phyloP scores from a whole-genome alignment of 177 flowering plant genomes.

The Vitis hybrid region DNA sequence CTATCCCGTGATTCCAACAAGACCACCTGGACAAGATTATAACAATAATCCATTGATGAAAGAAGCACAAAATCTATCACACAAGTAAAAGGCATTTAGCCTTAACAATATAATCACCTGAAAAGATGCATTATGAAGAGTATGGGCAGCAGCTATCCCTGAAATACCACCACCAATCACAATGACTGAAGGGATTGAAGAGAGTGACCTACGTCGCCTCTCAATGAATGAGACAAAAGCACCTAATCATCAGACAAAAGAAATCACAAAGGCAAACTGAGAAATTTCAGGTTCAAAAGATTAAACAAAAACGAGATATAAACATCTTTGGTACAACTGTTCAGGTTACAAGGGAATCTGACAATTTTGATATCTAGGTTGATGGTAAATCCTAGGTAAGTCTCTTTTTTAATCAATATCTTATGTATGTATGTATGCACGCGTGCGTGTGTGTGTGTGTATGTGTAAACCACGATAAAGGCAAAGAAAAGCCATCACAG shows the following conservation, averaged over 20 bases:
- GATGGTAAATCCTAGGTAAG: too few relatives aligned
- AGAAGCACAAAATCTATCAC: not conserved
- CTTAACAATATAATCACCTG: constrained; percentile 42
- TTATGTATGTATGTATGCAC: too few relatives aligned
- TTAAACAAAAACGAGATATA: too few relatives aligned
- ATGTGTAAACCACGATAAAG: too few relatives aligned
- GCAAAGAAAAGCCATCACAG: too few relatives aligned
- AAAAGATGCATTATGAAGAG: constrained; percentile 64
- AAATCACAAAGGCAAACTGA: constrained; percentile 6
- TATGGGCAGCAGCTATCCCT: constrained; percentile 83
- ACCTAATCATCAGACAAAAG: constrained; percentile 29
- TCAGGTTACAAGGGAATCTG: too few relatives aligned
- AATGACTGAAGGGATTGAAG: constrained; percentile 83
- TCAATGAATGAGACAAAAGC: constrained; percentile 36
- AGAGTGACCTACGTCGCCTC: constrained; percentile 35
- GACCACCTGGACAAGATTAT: constrained; percentile 50
- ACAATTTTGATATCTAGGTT: too few relatives aligned
- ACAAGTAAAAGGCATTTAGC: not conserved
- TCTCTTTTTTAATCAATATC: too few relatives aligned
- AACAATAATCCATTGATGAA: not conserved
- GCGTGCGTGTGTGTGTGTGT: too few relatives aligned
- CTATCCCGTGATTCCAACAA: constrained; percentile 89
- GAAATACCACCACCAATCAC: constrained; percentile 95
- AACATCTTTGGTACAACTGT: too few relatives aligned
- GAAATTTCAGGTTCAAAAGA: too few relatives aligned